Conservation (phyloP, 2,329 filamentous ascomycete genomes). For the Paramyrothecium sp. region DNA sequence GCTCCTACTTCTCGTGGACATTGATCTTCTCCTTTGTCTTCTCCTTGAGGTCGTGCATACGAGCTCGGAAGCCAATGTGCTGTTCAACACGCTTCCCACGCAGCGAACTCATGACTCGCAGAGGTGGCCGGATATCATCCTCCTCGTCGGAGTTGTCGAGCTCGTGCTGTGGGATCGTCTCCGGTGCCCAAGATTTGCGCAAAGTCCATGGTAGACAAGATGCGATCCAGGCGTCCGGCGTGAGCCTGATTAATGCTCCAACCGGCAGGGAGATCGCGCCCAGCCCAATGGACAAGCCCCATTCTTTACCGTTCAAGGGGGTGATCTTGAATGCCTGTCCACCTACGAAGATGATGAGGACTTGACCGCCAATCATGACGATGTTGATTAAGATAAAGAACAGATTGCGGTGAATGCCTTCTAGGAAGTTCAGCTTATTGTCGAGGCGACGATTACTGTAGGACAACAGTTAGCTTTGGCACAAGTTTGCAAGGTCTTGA, state of each 20-base stretch:
- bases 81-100: constrained; percentile 25
- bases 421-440: constrained; percentile 61
- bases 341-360: constrained; percentile 58
- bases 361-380: constrained; percentile 56
- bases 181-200: not conserved
- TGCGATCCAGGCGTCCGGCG: constrained; percentile 45
- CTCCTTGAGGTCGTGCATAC: constrained; percentile 24
- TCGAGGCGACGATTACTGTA: constrained; percentile 53
- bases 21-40: constrained; percentile 15
- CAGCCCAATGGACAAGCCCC: constrained; percentile 42
- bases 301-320: constrained; percentile 42
- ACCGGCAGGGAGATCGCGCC: constrained; percentile 43
- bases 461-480: not conserved
- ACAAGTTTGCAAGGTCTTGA: not conserved
- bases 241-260: constrained; percentile 46
- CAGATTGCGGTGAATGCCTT: constrained; percentile 53
- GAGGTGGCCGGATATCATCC: constrained; percentile 18
- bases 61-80: constrained; percentile 26
- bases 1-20: constrained; percentile 1
- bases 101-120: constrained; percentile 27
- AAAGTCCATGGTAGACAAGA: not conserved
- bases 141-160: constrained; percentile 15
- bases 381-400: constrained; percentile 58
- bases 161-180: not conserved
- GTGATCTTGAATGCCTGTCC: constrained; percentile 51